phyloP scores from a whole-genome alignment of 2,329 filamentous ascomycete genomes.

The Sarocladium kiliense region DNA sequence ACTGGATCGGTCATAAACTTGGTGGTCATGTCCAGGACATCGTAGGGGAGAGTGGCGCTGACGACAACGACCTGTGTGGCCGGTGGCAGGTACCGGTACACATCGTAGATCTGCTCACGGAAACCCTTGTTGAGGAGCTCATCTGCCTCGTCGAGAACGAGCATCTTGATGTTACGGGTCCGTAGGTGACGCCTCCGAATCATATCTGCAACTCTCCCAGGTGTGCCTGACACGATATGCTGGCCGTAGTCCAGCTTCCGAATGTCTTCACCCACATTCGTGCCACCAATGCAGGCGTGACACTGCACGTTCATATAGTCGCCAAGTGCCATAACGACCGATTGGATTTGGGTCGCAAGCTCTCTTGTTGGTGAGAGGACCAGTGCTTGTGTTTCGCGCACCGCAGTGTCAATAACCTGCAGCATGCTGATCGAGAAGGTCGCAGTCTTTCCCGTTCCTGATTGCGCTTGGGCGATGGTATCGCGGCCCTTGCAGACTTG shows the following conservation, averaged over 20 bases:
- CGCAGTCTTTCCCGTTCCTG: slow-evolving; percentile 92
- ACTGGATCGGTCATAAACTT: slow-evolving; percentile 99
- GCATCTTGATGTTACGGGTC: slow-evolving; percentile 60
- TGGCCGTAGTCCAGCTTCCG: slow-evolving; percentile 96
- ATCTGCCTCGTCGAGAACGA: slow-evolving; percentile 57
- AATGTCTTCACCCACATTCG: slow-evolving; percentile 96
- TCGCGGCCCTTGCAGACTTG: slow-evolving; percentile 99
- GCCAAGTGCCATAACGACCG: slow-evolving; percentile 97
- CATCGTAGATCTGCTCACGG: slow-evolving; percentile 97
- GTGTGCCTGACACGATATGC: slow-evolving; percentile 95
- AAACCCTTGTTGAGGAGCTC: slow-evolving; percentile 85
- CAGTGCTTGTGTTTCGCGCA: slow-evolving; percentile 89
- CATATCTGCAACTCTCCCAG: slow-evolving; percentile 78
- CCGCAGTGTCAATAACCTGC: slow-evolving; percentile 89
- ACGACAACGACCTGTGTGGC: slow-evolving; percentile 98
- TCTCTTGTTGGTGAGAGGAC: slow-evolving; percentile 95
- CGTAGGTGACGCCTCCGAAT: slow-evolving; percentile 52
- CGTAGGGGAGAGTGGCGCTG: slow-evolving; percentile 92
- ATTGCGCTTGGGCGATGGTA: slow-evolving; percentile 97
- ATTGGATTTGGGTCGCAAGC: slow-evolving; percentile 96
- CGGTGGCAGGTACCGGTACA: slow-evolving; percentile 93
- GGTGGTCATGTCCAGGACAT: slow-evolving; percentile 97
- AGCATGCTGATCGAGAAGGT: slow-evolving; percentile 96
- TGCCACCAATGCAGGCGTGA: slow-evolving; percentile 96
- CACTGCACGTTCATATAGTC: slow-evolving; percentile 99